Conservation (phyloP, 73 alveolate species). For the Paramecium pentaurelia region DNA sequence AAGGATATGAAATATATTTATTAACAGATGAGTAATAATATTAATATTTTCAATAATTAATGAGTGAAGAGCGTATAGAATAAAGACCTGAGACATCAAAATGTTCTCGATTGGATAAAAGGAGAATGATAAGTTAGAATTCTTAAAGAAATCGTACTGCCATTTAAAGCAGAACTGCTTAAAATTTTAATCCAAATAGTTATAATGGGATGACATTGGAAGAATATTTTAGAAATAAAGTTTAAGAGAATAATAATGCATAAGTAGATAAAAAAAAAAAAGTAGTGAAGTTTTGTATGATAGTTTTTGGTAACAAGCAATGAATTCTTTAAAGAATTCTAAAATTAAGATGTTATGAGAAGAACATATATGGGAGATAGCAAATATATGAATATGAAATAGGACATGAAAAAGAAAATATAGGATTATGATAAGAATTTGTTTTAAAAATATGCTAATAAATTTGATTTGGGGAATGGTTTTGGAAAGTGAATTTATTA, state of each 20-base stretch:
- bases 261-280: not conserved
- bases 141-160: not conserved
- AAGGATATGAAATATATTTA: not conserved
- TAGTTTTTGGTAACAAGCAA: slow-evolving; percentile 35
- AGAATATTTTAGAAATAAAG: slow-evolving; percentile 20
- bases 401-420: not conserved
- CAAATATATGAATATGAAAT: slow-evolving; percentile 2
- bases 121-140: slow-evolving; percentile 36
- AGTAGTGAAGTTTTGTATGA: not conserved
- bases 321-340: slow-evolving; percentile 23
- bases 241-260: not conserved
- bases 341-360: slow-evolving; percentile 34
- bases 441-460: slow-evolving; percentile 13
- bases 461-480: slow-evolving; percentile 22
- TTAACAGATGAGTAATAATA: slow-evolving; percentile 4
- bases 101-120: slow-evolving; percentile 31
- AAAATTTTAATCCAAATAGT: not conserved
- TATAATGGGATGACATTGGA: slow-evolving; percentile 47
- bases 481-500: not conserved
- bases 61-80: slow-evolving; percentile 33
- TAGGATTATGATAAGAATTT: slow-evolving; percentile 17
- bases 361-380: slow-evolving; percentile 47
- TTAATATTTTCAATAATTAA: not conserved
- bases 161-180: not conserved
- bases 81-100: slow-evolving; percentile 30